Base-by-base conservation (phyloP, 2,329 filamentous ascomycete species). In the Chrysoporthe austroafricana region DNA sequence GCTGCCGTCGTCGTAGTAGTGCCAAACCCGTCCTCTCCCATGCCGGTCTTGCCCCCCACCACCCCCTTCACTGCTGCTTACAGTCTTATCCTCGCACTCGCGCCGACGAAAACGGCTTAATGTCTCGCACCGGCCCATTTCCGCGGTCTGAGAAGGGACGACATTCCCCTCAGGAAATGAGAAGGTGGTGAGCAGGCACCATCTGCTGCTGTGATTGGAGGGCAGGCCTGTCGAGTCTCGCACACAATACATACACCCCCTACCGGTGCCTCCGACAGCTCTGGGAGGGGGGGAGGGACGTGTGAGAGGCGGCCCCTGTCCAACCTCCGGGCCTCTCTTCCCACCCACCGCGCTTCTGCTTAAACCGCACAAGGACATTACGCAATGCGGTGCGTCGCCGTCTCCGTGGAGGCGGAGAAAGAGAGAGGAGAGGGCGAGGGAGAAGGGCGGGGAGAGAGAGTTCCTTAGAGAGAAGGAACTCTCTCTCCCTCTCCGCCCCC, bases 1-100 rank as follows among this genome's bases (percentile, higher is more conserved):
- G 42, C 63, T 60, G 34, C 66, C 66, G 66, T 26, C 26, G 26
- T 26, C 26, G 26, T 26, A 26, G 61, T 46, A 16, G 32, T 16
- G 18, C 34, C 58, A 60, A 46, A 42, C 44, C 61, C 9, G 21
- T 48, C 8, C n/a, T 48, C n/a, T 42, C n/a, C n/a, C 32, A 21
- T 8, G 16, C 3, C 36, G 18, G 54, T 34, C 16, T 39, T 36
- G 32, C 6, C 32, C 54, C 18, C 54, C 32, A 32, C 36, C 54
- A 34, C 32, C n/a, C 5, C 5, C 9, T 11, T 39, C 16, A 26
- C 26, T 26, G 26, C 26, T 26, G 26, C 26, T 26, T 26, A 26
- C 26, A 26, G 26, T 39, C 18, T 57, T 4, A 57, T 39, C 54
- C 32, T 39, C 2, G 34, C 32, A 34, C 34, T 57, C 54, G 18